These are phyloP conservation scores for Polyporus arcularius DNA, from an alignment of 768 basidiomycete genomes.

Conservation along the genomic window DNA sequence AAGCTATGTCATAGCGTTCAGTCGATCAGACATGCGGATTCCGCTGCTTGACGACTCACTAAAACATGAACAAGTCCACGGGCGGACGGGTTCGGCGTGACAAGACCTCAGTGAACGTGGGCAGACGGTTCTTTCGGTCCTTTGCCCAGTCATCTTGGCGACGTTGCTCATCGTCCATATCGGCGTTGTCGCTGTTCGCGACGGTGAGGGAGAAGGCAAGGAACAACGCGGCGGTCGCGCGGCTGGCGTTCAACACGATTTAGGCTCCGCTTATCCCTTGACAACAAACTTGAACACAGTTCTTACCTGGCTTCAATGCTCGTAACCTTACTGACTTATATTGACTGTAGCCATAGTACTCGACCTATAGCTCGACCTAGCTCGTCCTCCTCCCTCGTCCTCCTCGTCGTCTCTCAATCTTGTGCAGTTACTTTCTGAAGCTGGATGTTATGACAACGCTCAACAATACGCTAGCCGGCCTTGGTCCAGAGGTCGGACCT, in stretches of 20 bases:
- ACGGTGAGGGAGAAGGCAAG: constrained; percentile 7
- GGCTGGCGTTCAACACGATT: constrained; percentile 15
- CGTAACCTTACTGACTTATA: too few relatives aligned
- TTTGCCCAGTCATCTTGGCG: constrained; percentile 73
- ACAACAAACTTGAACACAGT: background rate
- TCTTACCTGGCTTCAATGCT: background rate
- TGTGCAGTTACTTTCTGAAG: background rate
- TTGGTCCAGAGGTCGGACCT: background rate
- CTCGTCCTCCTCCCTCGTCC: too few relatives aligned
- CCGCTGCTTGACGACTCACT: constrained; percentile 57
- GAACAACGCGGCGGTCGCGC: constrained; percentile 11
- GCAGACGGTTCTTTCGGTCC: constrained; percentile 73
- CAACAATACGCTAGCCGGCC: background rate
- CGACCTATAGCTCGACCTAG: too few relatives aligned
- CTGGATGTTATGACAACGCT: background rate
- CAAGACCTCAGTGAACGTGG: constrained; percentile 90
- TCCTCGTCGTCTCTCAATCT: too few relatives aligned
- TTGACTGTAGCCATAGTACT: too few relatives aligned
- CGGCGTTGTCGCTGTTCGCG: constrained; percentile 14
- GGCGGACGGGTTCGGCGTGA: constrained; percentile 90
- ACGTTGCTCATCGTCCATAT: constrained; percentile 35
- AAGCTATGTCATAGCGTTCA: constrained; percentile 50
- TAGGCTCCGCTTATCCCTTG: background rate
- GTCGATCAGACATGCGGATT: constrained; percentile 6
- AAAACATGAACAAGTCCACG: constrained; percentile 98